Percentiles rank a stretch among this genome's conserved stretches.
Evolutionary conservation across 208 protist genomes (phyloP).

Genomic region (Trypanosomatidae sp.): DNA sequence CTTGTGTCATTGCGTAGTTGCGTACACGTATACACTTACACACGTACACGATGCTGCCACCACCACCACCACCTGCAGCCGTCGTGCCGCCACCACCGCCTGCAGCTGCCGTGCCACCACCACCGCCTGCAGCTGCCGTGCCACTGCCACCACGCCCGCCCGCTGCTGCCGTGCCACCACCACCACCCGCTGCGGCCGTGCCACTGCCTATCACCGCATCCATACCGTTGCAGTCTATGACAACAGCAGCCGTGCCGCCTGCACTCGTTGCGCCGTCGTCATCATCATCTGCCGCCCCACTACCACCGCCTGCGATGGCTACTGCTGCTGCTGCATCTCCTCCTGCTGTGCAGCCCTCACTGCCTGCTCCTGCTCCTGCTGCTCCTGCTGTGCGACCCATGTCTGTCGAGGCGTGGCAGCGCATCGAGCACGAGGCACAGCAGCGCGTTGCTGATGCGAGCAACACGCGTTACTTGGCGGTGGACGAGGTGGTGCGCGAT

Average conservation of each 20-base stretch:
- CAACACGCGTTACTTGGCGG: slow-evolving; percentile 44
- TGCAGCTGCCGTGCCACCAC: slow-evolving; percentile 6
- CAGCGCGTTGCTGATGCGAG: slow-evolving; percentile 25
- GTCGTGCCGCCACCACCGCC: slow-evolving; percentile 9
- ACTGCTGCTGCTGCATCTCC: slow-evolving; percentile 7
- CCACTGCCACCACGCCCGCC: neutral
- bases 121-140: slow-evolving; percentile 7
- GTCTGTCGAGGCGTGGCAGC: slow-evolving; percentile 15
- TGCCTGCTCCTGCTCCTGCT: slow-evolving; percentile 4
- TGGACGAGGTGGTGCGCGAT: slow-evolving; percentile 60
- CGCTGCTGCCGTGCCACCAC: neutral
- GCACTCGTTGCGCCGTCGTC: slow-evolving; percentile 3
- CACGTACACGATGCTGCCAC: too few relatives aligned
- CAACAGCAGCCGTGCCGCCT: slow-evolving; percentile 1
- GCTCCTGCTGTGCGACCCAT: slow-evolving; percentile 13
- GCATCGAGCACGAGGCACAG: slow-evolving; percentile 23
- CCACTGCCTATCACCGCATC: too few relatives aligned
- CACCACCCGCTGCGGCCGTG: neutral
- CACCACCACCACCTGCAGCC: slow-evolving; percentile 6
- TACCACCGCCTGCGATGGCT: slow-evolving; percentile 5
- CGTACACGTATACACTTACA: too few relatives aligned
- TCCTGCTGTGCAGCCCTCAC: slow-evolving; percentile 3
- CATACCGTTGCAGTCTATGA: too few relatives aligned
- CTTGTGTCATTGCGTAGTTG: too few relatives aligned
- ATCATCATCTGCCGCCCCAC: neutral